These are phyloP conservation scores for Albugo candida DNA, from an alignment of 352 stramenopile genomes.

Conservation along the genomic window DNA sequence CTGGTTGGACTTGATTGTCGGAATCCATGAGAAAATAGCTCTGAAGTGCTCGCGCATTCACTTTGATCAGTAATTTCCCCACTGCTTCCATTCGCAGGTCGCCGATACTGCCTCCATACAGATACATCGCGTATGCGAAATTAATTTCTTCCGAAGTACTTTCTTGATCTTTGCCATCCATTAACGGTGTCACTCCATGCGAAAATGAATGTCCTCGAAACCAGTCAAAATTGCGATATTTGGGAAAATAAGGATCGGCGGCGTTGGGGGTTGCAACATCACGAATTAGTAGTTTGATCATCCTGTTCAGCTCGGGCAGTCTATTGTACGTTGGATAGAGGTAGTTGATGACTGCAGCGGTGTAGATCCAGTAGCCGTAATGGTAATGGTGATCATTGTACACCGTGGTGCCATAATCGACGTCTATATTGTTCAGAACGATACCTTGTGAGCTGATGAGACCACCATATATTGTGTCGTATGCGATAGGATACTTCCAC, in stretches of 20 bases:
- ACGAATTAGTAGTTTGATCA: conserved; percentile 41
- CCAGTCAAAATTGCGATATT: conserved; percentile 60
- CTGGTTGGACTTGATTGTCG: conserved; percentile 38
- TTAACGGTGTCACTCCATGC: conserved; percentile 31
- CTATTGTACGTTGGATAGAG: conserved; percentile 36
- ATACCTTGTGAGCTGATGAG: conserved; percentile 28
- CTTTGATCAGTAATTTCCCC: conserved; percentile 48
- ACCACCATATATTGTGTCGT: conserved; percentile 45
- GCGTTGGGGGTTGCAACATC: conserved; percentile 48
- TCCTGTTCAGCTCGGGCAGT: conserved; percentile 29
- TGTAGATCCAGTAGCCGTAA: conserved; percentile 52
- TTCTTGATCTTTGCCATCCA: conserved; percentile 56
- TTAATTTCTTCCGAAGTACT: conserved; percentile 64
- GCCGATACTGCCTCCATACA: conserved; percentile 40
- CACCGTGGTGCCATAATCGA: conserved; percentile 55
- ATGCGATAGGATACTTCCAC: conserved; percentile 24
- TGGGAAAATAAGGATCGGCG: conserved; percentile 29
- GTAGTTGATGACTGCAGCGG: conserved; percentile 36
- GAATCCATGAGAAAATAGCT: conserved; percentile 52
- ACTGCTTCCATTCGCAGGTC: conserved; percentile 40
- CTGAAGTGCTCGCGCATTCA: conserved; percentile 34
- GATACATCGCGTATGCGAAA: conserved; percentile 57
- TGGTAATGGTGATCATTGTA: conserved; percentile 79
- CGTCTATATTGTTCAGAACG: conserved; percentile 20
- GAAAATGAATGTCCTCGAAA: conserved; percentile 59